A percentile compares a stretch with the other conserved stretches of the same genome.
Conservation (phyloP, 352 stramenopile genomes). For the Phytophthora brassicae region DNA sequence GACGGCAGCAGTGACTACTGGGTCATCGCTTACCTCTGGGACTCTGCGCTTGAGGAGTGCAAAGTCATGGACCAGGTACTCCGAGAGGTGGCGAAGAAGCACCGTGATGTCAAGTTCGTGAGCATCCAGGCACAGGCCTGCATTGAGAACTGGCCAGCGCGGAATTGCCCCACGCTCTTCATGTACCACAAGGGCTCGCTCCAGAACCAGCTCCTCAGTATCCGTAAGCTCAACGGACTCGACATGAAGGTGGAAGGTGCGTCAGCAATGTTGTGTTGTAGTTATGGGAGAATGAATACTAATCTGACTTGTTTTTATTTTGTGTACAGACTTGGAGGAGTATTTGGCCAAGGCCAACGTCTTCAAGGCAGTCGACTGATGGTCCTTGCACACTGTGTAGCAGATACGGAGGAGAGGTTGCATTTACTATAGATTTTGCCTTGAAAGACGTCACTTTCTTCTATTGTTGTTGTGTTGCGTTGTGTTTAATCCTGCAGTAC, state of each 20-base stretch:
- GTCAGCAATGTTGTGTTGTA: not conserved
- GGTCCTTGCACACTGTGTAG: too few species aligned
- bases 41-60: slow-evolving; percentile 87
- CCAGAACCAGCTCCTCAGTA: slow-evolving; percentile 88
- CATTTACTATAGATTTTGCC: slow-evolving; percentile 39
- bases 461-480: not conserved
- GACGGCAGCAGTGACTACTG: slow-evolving; percentile 86
- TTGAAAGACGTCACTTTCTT: slow-evolving; percentile 4
- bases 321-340: slow-evolving; percentile 79
- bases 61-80: slow-evolving; percentile 91
- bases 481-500: slow-evolving; percentile 73
- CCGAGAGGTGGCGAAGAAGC: slow-evolving; percentile 75
- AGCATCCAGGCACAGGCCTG: slow-evolving; percentile 90
- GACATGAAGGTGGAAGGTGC: slow-evolving; percentile 86
- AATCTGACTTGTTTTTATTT: slow-evolving; percentile 4
- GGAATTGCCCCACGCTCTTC: slow-evolving; percentile 93
- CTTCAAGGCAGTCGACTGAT: slow-evolving; percentile 47
- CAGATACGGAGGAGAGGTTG: slow-evolving; percentile 5
- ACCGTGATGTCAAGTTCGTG: slow-evolving; percentile 93
- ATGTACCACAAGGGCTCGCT: slow-evolving; percentile 91
- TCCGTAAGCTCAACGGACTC: slow-evolving; percentile 86
- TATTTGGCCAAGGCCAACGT: slow-evolving; percentile 79
- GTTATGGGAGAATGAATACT: slow-evolving; percentile 2
- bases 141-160: slow-evolving; percentile 92
- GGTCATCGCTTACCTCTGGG: slow-evolving; percentile 92